Percentiles rank a stretch among this genome's conserved stretches.
phyloP scores from a whole-genome alignment of 2,329 filamentous ascomycete species.

The Zalaria obscura region DNA sequence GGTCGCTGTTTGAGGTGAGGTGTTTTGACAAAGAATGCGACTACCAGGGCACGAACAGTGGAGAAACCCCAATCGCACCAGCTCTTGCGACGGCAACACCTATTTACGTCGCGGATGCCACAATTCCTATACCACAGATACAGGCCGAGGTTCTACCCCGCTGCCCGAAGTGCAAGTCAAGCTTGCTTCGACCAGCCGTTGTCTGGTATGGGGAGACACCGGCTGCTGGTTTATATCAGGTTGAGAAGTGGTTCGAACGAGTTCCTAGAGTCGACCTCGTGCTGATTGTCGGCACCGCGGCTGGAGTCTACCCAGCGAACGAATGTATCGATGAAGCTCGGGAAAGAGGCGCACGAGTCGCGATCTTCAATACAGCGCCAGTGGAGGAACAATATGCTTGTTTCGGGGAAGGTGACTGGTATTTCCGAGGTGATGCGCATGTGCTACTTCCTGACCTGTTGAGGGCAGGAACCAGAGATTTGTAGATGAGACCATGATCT shows the following conservation, averaged over 20 bases:
- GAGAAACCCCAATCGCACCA: not conserved
- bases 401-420: not conserved
- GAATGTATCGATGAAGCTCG: not conserved
- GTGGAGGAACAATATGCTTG: not conserved
- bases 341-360: not conserved
- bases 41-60: not conserved
- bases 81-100: not conserved
- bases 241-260: not conserved
- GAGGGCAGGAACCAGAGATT: too few species aligned
- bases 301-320: not conserved
- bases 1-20: not conserved
- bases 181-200: not conserved
- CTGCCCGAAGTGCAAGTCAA: not conserved
- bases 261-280: not conserved
- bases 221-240: not conserved
- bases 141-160: not conserved
- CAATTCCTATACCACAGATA: not conserved
- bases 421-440: not conserved
- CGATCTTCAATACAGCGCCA: not conserved
- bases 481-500: too few species aligned
- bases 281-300: constrained; percentile 1
- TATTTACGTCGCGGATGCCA: not conserved
- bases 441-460: not conserved
- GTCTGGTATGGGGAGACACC: constrained; percentile 1
- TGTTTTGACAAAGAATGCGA: not conserved